A percentile compares a stretch with the other conserved stretches of the same genome.
phyloP scores from a whole-genome alignment of 768 basidiomycete genomes.

The Rhodocollybia butyracea region DNA sequence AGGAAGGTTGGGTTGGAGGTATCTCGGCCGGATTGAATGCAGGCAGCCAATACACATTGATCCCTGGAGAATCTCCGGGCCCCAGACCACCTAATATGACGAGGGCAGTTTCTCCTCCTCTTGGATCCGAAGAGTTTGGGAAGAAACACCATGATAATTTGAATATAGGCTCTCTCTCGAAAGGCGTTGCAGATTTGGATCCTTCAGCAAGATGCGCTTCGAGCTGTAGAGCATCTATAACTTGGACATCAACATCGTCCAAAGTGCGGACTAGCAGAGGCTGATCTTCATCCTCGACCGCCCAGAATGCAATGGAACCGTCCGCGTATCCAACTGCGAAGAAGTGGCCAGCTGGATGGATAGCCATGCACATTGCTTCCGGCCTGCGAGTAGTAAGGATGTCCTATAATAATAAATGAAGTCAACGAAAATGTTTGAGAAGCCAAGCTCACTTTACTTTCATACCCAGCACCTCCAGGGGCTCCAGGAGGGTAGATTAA shows the following conservation, averaged over 20 bases:
- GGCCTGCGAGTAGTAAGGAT: constrained; percentile 70
- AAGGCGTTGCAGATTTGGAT: constrained; percentile 11
- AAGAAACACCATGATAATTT: constrained; percentile 84
- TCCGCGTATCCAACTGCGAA: constrained; percentile 82
- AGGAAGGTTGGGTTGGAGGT: constrained; percentile 21
- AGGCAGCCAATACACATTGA: constrained; percentile 70
- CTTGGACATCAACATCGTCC: constrained; percentile 47
- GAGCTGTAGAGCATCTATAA: constrained; percentile 46
- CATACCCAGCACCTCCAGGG: constrained; percentile 71
- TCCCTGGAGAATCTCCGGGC: constrained; percentile 49
- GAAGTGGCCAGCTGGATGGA: constrained; percentile 74
- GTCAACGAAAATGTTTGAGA: background rate
- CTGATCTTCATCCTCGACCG: constrained; percentile 70
- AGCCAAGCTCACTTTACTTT: constrained; percentile 35
- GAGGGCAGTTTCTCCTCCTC: constrained; percentile 70
- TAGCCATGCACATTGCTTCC: constrained; percentile 63
- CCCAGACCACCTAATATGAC: constrained; percentile 75
- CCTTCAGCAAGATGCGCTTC: constrained; percentile 34
- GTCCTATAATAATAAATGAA: constrained; percentile 36
- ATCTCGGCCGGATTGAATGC: constrained; percentile 55
- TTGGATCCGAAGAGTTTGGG: constrained; percentile 58
- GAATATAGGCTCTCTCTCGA: constrained; percentile 72
- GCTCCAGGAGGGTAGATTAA: constrained; percentile 75
- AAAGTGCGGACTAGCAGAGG: constrained; percentile 76
- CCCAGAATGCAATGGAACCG: constrained; percentile 83